phyloP scores from a whole-genome alignment of 192 early-diverging fungal species.

The Gigaspora rosea region DNA sequence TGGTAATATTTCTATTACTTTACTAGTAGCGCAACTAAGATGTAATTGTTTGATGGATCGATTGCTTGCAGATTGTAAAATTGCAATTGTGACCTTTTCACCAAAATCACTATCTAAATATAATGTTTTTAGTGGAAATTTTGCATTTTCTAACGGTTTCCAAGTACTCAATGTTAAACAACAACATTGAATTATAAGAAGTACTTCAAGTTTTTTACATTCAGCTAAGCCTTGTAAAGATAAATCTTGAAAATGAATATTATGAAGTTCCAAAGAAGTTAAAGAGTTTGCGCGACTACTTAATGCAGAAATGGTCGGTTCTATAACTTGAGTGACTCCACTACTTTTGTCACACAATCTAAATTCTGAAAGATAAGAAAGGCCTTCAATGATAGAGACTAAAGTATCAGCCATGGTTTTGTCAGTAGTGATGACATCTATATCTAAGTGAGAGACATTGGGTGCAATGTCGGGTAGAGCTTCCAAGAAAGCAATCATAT shows the following conservation, averaged over 20 bases:
- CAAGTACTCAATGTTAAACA: neutral
- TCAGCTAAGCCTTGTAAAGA: neutral
- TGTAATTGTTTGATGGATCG: neutral
- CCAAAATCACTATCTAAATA: slow-evolving; percentile 4
- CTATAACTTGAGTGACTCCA: neutral
- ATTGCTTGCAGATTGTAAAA: neutral
- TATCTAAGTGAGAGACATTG: neutral
- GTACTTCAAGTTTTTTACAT: neutral
- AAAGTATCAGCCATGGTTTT: neutral
- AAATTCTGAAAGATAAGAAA: neutral
- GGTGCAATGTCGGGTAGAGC: neutral
- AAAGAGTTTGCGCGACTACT: neutral
- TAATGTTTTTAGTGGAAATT: neutral
- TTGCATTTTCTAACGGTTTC: neutral
- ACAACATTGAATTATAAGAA: slow-evolving; percentile 2
- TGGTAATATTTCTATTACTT: neutral
- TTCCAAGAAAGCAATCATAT: neutral
- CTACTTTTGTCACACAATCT: neutral
- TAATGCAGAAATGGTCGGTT: neutral
- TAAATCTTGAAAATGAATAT: neutral
- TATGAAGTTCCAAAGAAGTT: neutral
- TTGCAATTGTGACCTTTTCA: neutral
- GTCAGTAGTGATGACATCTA: neutral
- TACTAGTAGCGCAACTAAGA: neutral
- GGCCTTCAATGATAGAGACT: neutral